These are phyloP conservation scores for Acanthamoeba royreba DNA, from an alignment of 208 protist genomes.

Conservation along the genomic window DNA sequence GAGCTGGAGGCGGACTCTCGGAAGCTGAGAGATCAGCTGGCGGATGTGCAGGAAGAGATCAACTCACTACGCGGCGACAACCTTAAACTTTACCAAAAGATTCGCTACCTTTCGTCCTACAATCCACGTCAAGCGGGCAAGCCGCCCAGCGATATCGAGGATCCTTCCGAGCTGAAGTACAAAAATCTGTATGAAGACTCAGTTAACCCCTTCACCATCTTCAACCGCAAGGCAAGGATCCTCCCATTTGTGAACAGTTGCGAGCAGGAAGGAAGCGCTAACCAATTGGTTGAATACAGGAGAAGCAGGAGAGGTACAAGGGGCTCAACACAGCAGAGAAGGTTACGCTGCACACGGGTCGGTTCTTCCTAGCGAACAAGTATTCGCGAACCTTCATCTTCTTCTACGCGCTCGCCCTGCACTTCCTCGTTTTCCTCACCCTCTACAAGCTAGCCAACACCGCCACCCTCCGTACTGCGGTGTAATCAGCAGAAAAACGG, in stretches of 20 bases:
- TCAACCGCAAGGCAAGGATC: constrained; percentile 55
- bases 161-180: constrained; percentile 66
- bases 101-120: constrained; percentile 75
- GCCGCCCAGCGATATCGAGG: background rate
- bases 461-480: background rate
- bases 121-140: background rate
- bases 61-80: constrained; percentile 68
- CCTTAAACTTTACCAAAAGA: constrained; percentile 79
- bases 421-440: constrained; percentile 71
- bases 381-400: constrained; percentile 67
- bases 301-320: constrained; percentile 67
- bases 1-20: constrained; percentile 67
- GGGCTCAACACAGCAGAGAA: constrained; percentile 71
- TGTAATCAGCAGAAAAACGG: no score
- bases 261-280: no score
- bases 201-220: constrained; percentile 76
- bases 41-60: constrained; percentile 53
- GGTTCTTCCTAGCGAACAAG: constrained; percentile 72
- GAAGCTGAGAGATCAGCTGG: constrained; percentile 50
- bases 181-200: constrained; percentile 72
- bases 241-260: no score
- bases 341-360: constrained; percentile 56
- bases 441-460: constrained; percentile 64
- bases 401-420: constrained; percentile 71
- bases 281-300: no score